Percentiles rank a stretch among this genome's conserved stretches.
Conservation (phyloP, 768 basidiomycete species). For the Naganishia antarctica region DNA sequence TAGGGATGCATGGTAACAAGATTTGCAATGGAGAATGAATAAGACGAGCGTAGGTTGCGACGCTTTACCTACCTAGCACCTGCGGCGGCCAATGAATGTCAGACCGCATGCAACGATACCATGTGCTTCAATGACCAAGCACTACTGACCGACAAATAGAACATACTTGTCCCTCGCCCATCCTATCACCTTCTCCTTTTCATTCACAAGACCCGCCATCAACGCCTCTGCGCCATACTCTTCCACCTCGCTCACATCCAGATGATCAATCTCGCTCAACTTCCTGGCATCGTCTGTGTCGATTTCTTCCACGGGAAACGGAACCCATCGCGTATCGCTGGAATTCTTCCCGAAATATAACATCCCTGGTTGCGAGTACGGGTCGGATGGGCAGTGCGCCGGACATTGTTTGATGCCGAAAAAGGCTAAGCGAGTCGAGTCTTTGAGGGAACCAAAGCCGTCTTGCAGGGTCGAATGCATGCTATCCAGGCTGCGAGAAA, state of each 20-base stretch:
- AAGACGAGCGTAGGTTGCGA: background rate
- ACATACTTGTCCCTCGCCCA: conserved; percentile 29
- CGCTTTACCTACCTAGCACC: background rate
- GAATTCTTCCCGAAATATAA: conserved; percentile 25
- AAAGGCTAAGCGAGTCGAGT: background rate
- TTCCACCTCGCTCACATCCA: conserved; percentile 14
- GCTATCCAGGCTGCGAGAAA: background rate
- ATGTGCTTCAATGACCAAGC: background rate
- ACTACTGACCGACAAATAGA: conserved; percentile 31
- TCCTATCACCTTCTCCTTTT: conserved; percentile 18
- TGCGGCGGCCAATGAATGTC: background rate
- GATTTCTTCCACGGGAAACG: conserved; percentile 18
- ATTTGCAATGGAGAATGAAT: too few relatives aligned
- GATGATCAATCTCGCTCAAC: conserved; percentile 16
- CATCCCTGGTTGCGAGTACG: conserved; percentile 33
- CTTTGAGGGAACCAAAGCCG: background rate
- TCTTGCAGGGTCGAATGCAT: conserved; percentile 3
- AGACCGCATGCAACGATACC: background rate
- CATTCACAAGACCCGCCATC: conserved; percentile 15
- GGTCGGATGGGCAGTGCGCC: conserved; percentile 24
- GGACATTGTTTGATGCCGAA: background rate
- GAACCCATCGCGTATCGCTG: conserved; percentile 33
- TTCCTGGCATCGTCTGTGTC: background rate
- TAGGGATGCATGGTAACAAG: background rate
- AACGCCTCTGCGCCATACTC: conserved; percentile 9